phyloP scores from a whole-genome alignment of 2,329 filamentous ascomycete genomes.

The Trichoderma polysporum region DNA sequence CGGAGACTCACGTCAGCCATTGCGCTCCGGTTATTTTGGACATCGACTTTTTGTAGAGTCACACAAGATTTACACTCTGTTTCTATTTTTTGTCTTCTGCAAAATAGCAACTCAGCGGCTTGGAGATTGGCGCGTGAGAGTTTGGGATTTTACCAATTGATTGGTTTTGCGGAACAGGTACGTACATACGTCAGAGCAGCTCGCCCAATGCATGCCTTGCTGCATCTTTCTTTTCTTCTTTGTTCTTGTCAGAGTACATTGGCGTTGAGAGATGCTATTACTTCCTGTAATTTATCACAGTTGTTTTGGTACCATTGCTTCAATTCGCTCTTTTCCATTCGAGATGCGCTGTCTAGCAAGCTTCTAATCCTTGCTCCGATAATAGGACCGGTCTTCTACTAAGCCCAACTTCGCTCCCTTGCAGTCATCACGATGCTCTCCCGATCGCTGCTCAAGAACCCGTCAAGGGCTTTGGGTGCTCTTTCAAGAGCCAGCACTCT shows the following conservation, averaged over 20 bases:
- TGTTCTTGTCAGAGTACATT: not conserved
- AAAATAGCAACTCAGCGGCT: not conserved
- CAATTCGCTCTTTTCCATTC: not conserved
- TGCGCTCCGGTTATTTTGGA: not conserved
- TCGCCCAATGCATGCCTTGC: not conserved
- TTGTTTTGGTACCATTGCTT: not conserved
- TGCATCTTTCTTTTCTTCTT: not conserved
- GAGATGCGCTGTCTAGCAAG: not conserved
- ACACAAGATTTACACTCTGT: not conserved
- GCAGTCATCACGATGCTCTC: constrained; percentile 25
- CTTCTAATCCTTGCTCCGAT: constrained; percentile 8
- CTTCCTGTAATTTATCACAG: not conserved
- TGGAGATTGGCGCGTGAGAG: not conserved
- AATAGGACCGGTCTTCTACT: constrained; percentile 1
- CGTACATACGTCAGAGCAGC: constrained; percentile 1
- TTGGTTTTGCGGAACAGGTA: not conserved
- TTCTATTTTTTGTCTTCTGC: not conserved
- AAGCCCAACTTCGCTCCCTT: too few species aligned
- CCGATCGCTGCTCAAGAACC: constrained; percentile 23
- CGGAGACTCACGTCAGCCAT: constrained; percentile 19
- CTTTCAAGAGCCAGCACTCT: constrained; percentile 23
- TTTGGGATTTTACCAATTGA: not conserved
- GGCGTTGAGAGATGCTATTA: not conserved
- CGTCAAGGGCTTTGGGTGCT: constrained; percentile 17
- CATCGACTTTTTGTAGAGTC: not conserved